A percentile compares a stretch with the other conserved stretches of the same genome.
These are phyloP conservation scores for Mariannaea sp. DNA, from an alignment of 2,329 filamentous ascomycete genomes.

Conservation along the genomic window DNA sequence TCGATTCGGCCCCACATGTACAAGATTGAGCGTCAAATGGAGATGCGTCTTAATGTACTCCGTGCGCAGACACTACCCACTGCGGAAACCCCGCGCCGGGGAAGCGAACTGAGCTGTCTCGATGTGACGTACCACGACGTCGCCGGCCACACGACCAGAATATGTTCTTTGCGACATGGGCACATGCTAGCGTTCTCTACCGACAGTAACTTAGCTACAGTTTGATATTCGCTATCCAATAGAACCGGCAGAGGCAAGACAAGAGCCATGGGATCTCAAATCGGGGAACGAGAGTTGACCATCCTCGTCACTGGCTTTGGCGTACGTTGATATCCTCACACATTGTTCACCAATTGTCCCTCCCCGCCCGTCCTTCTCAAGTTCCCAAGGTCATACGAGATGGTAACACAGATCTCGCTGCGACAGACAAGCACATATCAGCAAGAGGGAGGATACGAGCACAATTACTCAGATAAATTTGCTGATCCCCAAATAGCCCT, in stretches of 20 bases:
- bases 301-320: conserved; percentile 67
- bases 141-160: too few relatives aligned
- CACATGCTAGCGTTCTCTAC: not conserved
- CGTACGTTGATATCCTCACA: conserved; percentile 48
- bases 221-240: too few relatives aligned
- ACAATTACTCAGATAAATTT: not conserved
- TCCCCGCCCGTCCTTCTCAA: conserved; percentile 8
- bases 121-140: conserved; percentile 9
- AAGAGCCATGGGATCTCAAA: conserved; percentile 43
- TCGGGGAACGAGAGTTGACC: conserved; percentile 52
- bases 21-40: too few relatives aligned
- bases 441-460: too few relatives aligned
- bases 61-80: too few relatives aligned
- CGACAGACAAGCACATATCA: not conserved
- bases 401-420: not conserved
- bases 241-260: not conserved
- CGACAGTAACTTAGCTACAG: not conserved
- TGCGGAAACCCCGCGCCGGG: too few relatives aligned
- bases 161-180: too few relatives aligned
- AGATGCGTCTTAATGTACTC: too few relatives aligned
- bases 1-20: too few relatives aligned
- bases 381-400: conserved; percentile 20
- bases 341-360: conserved; percentile 1
- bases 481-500: conserved; percentile 61
- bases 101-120: too few relatives aligned